These are phyloP conservation scores for Yamadazyma scolyti DNA, from an alignment of 805 yeast species.

Conservation along the genomic window DNA sequence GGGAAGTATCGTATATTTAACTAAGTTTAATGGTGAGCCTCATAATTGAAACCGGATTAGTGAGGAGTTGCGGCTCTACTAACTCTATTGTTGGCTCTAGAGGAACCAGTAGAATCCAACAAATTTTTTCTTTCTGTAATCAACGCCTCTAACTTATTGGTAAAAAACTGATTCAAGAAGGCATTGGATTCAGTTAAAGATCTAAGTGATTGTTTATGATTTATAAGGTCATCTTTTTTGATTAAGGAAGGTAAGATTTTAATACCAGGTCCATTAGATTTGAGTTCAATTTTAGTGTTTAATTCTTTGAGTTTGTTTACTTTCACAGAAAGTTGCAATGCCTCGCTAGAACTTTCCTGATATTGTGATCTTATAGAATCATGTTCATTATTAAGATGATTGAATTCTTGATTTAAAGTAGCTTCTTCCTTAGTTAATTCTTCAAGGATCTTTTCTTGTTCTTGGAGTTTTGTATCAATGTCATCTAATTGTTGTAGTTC, in stretches of 20 bases:
- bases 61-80: constrained; percentile 41
- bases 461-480: constrained; percentile 7
- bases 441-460: constrained; percentile 19
- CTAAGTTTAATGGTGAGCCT: no score
- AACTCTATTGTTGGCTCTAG: constrained; percentile 30
- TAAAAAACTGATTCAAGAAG: constrained; percentile 23
- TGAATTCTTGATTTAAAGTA: constrained; percentile 21
- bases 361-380: constrained; percentile 27
- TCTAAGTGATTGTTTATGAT: constrained; percentile 22
- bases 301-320: constrained; percentile 17
- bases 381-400: constrained; percentile 23
- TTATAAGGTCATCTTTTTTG: constrained; percentile 28
- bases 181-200: constrained; percentile 24
- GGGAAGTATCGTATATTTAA: no score
- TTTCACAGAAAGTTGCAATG: constrained; percentile 23
- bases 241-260: constrained; percentile 30
- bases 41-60: no score
- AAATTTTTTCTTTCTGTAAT: constrained; percentile 29
- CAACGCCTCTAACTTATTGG: constrained; percentile 31
- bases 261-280: constrained; percentile 33
- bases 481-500: constrained; percentile 3
- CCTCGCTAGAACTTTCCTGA: constrained; percentile 31
- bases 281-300: constrained; percentile 15
- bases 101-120: constrained; percentile 27
- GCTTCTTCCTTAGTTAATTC: constrained; percentile 24